Conservation (phyloP, 2,329 filamentous ascomycete species). For the Shiraia sp. region DNA sequence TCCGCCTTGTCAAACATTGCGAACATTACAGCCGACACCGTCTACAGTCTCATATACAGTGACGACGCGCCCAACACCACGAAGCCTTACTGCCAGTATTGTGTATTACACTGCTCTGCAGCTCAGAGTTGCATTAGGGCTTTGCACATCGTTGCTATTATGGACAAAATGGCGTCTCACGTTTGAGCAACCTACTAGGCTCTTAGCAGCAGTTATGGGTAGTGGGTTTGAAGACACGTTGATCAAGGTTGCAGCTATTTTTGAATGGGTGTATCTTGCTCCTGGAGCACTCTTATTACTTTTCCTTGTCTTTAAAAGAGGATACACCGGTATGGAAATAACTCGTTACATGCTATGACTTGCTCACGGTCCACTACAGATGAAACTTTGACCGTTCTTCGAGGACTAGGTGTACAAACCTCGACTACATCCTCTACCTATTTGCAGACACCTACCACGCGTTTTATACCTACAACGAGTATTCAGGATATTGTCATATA, state of each 20-base stretch:
- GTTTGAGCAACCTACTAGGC: constrained; percentile 1
- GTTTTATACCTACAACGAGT: constrained; percentile 86
- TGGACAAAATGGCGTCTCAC: constrained; percentile 32
- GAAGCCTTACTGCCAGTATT: constrained; percentile 51
- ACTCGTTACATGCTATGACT: constrained; percentile 1
- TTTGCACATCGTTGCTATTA: constrained; percentile 44
- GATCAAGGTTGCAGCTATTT: constrained; percentile 42
- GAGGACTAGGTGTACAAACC: constrained; percentile 89
- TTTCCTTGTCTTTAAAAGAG: constrained; percentile 52
- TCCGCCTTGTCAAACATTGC: constrained; percentile 31
- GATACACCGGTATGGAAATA: constrained; percentile 54
- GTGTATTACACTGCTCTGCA: constrained; percentile 51
- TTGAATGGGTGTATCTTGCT: constrained; percentile 49
- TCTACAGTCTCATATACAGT: constrained; percentile 93
- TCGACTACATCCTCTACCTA: constrained; percentile 71
- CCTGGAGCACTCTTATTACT: constrained; percentile 45
- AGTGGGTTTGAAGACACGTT: constrained; percentile 18
- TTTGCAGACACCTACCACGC: constrained; percentile 63
- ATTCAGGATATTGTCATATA: constrained; percentile 94
- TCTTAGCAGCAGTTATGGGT: constrained; percentile 10
- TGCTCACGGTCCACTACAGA: constrained; percentile 49
- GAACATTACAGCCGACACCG: constrained; percentile 58
- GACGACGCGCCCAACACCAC: constrained; percentile 69
- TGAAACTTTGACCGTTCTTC: constrained; percentile 86
- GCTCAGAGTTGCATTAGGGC: constrained; percentile 50